Conservation (phyloP, 176 grass and related monocot genomes). For the Chrysopogon serrulatus region DNA sequence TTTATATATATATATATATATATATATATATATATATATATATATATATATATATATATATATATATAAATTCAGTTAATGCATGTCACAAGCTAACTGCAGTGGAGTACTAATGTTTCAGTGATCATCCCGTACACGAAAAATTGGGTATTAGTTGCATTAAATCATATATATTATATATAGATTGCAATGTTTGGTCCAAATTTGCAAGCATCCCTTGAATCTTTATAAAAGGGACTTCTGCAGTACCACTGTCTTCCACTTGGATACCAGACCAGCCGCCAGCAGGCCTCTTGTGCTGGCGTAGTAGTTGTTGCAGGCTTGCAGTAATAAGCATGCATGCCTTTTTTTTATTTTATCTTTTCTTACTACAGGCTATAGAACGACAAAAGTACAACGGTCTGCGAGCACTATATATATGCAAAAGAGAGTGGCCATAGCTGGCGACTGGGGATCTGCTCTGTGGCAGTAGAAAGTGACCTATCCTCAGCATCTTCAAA, state of each 20-base stretch:
- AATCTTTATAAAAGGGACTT: not conserved
- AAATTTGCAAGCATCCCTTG: not conserved
- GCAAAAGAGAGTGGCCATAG: conserved; percentile 43
- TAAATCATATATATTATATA: no score
- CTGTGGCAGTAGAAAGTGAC: conserved; percentile 55
- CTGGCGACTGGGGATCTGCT: conserved; percentile 55
- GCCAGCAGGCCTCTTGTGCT: not conserved
- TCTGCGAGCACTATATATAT: conserved; percentile 47
- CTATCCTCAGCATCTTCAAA: conserved; percentile 67
- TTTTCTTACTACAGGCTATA: not conserved
- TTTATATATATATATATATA: no score
- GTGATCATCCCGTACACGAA: no score
- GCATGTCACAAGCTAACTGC: no score
- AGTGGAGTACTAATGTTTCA: no score
- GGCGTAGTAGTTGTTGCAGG: not conserved
- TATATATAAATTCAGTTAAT: no score
- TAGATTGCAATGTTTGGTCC: no score
- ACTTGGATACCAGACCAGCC: not conserved
- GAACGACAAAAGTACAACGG: conserved; percentile 36
- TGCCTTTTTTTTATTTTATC: not conserved
- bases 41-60: no score
- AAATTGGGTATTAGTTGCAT: no score
- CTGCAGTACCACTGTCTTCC: no score
- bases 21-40: no score
- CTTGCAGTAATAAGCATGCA: not conserved